Conservation (phyloP, 257 asterid species). For the Penstemon newberryi region DNA sequence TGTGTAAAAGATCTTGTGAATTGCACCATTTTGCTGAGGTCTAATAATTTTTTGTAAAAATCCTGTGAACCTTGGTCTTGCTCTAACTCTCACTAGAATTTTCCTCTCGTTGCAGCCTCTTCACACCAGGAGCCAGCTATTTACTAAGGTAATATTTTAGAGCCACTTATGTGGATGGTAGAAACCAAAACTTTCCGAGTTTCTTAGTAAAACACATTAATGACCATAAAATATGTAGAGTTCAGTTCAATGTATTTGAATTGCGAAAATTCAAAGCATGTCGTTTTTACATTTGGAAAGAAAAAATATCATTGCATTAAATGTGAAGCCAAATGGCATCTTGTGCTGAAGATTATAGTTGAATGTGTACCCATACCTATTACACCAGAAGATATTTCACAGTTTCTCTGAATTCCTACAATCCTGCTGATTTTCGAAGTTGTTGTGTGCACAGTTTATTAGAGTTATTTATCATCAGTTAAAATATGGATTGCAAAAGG, state of each 20-base stretch:
- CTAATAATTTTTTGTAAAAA: background rate
- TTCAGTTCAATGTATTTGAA: too few relatives aligned
- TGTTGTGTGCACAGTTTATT: conserved; percentile 56
- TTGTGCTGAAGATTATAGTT: too few relatives aligned
- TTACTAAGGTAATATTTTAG: conserved; percentile 68
- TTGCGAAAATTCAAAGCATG: too few relatives aligned
- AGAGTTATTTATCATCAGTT: conserved; percentile 74
- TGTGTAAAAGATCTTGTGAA: conserved; percentile 5
- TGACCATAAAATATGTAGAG: too few relatives aligned
- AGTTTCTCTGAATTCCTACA: conserved; percentile 10
- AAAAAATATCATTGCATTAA: too few relatives aligned
- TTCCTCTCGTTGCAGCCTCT: conserved; percentile 67
- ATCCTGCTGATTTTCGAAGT: conserved; percentile 26
- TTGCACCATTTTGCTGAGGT: background rate
- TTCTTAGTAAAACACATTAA: too few relatives aligned
- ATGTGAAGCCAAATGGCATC: too few relatives aligned
- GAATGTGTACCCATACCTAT: too few relatives aligned
- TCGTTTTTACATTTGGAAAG: too few relatives aligned
- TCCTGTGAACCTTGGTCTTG: conserved; percentile 2
- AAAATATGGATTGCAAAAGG: conserved; percentile 70
- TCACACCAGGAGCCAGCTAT: conserved; percentile 70
- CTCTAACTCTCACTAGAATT: conserved; percentile 22
- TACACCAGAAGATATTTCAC: background rate
- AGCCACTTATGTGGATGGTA: background rate
- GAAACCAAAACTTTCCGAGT: too few relatives aligned